A percentile compares a stretch with the other conserved stretches of the same genome.
phyloP scores from a whole-genome alignment of 2,329 filamentous ascomycete genomes.

The Alternaria gaisen region DNA sequence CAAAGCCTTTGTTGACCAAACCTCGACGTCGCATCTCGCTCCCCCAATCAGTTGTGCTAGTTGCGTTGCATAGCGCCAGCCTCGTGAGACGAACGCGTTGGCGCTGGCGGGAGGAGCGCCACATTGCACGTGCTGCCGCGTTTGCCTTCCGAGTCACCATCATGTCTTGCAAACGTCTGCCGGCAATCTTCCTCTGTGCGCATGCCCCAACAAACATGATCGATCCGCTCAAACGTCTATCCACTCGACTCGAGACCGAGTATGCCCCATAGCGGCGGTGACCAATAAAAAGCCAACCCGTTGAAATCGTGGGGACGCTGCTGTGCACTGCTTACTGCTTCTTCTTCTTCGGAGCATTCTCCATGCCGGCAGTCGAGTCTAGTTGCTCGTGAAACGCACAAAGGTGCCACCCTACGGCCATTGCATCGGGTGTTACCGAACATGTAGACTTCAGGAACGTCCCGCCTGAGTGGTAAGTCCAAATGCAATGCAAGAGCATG shows the following conservation, averaged over 20 bases:
- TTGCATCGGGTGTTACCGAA: slow-evolving; percentile 17
- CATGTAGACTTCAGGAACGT: neutral
- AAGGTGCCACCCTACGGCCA: slow-evolving; percentile 17
- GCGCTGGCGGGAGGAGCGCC: slow-evolving; percentile 10
- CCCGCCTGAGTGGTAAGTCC: neutral
- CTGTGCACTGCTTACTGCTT: slow-evolving; percentile 2
- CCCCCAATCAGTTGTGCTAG: slow-evolving; percentile 23
- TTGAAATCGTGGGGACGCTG: slow-evolving; percentile 8
- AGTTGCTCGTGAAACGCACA: slow-evolving; percentile 16
- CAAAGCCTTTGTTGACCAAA: slow-evolving; percentile 20
- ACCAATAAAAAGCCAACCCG: slow-evolving; percentile 5
- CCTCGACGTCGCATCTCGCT: slow-evolving; percentile 13
- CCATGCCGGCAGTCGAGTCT: slow-evolving; percentile 14
- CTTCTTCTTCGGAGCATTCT: slow-evolving; percentile 11
- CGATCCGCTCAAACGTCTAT: neutral
- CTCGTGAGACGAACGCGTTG: slow-evolving; percentile 4
- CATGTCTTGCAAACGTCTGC: neutral
- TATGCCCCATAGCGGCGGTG: neutral
- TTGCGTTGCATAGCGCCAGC: slow-evolving; percentile 10
- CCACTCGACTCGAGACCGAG: neutral
- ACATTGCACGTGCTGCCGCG: slow-evolving; percentile 12
- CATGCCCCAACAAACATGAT: neutral
- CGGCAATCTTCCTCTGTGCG: neutral
- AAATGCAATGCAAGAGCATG: slow-evolving; percentile 5
- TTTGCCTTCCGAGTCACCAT: neutral